Conservation (phyloP, 768 basidiomycete genomes). For the Collybia nuda region DNA sequence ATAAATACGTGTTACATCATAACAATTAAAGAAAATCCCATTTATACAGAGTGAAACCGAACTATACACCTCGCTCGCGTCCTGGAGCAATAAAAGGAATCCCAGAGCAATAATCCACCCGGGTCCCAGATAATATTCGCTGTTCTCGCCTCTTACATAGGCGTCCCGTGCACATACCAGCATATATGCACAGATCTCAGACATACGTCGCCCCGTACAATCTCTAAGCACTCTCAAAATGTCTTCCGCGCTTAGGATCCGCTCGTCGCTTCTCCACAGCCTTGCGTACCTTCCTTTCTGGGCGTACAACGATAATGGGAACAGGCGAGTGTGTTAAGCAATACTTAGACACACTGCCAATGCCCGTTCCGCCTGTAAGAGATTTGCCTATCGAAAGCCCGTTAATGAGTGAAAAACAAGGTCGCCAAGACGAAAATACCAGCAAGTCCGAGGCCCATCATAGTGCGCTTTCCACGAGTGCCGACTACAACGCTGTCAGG, state of each 20-base stretch:
- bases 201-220: no score
- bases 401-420: no score
- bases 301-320: constrained; percentile 93
- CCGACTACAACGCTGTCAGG: constrained; percentile 94
- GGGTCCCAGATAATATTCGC: background rate
- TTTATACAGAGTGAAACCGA: no score
- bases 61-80: no score
- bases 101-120: background rate
- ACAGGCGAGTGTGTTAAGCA: constrained; percentile 92
- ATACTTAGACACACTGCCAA: constrained; percentile 62
- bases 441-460: constrained; percentile 26
- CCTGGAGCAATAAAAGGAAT: no score
- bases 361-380: constrained; percentile 32
- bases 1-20: no score
- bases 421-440: no score
- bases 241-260: constrained; percentile 84
- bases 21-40: no score
- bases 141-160: no score
- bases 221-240: constrained; percentile 50
- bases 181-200: no score
- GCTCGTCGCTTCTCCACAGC: constrained; percentile 82
- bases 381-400: constrained; percentile 17
- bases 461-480: constrained; percentile 65
- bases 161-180: no score
- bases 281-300: constrained; percentile 85